Base-by-base conservation (phyloP, 352 stramenopile species). In the Pythium monospermum region DNA sequence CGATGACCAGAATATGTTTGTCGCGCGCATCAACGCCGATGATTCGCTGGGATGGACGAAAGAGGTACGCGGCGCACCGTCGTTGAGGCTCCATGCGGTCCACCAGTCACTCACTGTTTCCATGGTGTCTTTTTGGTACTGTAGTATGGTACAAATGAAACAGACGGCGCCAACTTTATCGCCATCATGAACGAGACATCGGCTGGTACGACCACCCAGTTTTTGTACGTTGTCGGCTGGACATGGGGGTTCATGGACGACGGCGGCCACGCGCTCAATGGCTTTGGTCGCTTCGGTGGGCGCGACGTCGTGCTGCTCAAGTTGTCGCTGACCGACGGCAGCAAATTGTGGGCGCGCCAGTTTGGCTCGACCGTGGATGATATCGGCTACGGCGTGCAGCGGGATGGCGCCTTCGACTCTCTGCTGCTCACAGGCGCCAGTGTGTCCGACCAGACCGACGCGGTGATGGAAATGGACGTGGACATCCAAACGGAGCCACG, bases 161-260 rank as follows among this genome's bases (percentile, higher is more conserved):
- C 51, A 0, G 77, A 86, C 33, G 77, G 63, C n/a, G 77, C 71
- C 0, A 82, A 67, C 32, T 82, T 67, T 27, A 46, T 88, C 12
- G 53, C 61, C 10, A 54, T 88, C 4, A 47, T 88, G 31, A 76
- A 85, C 25, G 73, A 86, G 43, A 77, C 61, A 1, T 15, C 42
- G 3, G 21, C 19, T 6, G 58, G 57, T 6, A 28, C 27, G 0
- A 47, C 43, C 3, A 61, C 28, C 1, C 59, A 76, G 32, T 64
- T 66, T 49, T 51, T 91, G 10, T 87, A 87, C 27, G 68, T 91
- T 15, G 55, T 76, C 3, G 80, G 73, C 8, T 79, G 71, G 59
- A 89, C 80, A 1, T 87, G 75, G 73, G 77, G 80, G 0, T 78
- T 61, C 42, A 71, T 91, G 67, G 80, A 91, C 51, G 77, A 91